Conservation (phyloP, 2,329 filamentous ascomycete genomes). For the Alternaria atra region DNA sequence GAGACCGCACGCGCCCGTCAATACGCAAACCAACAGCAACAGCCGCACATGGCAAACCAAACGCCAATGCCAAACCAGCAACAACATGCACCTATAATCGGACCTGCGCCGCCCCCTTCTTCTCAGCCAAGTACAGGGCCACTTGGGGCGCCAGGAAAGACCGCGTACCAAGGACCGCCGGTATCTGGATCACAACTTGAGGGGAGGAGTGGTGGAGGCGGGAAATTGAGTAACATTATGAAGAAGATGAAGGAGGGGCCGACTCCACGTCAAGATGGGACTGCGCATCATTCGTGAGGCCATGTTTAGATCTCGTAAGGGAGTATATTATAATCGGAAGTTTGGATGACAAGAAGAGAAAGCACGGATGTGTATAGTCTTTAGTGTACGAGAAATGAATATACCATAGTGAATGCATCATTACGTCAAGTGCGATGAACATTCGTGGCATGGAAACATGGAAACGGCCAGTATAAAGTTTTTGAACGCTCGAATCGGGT, state of each 20-base stretch:
- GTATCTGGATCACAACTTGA: slow-evolving; percentile 39
- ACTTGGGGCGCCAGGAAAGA: slow-evolving; percentile 17
- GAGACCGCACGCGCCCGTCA: slow-evolving; percentile 31
- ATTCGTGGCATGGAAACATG: neutral
- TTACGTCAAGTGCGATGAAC: neutral
- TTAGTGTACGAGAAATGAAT: neutral
- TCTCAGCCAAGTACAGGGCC: neutral
- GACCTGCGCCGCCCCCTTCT: neutral
- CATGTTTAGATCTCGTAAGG: neutral
- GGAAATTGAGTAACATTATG: slow-evolving; percentile 44
- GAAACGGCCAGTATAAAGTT: neutral
- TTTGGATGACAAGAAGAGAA: neutral
- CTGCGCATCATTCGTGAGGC: neutral
- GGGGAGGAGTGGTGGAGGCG: slow-evolving; percentile 26
- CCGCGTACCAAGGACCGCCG: slow-evolving; percentile 28
- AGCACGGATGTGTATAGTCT: neutral
- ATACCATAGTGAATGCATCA: neutral
- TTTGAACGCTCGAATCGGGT: neutral
- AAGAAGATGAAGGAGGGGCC: slow-evolving; percentile 47
- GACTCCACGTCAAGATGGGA: slow-evolving; percentile 19
- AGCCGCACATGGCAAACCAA: slow-evolving; percentile 19
- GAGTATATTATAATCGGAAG: neutral
- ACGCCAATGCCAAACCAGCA: slow-evolving; percentile 5
- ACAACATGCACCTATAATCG: neutral
- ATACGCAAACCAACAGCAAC: slow-evolving; percentile 3